Percentiles rank a stretch among this genome's conserved stretches.
Conservation (phyloP, 352 stramenopile genomes). For the Phytophthora lateralis region DNA sequence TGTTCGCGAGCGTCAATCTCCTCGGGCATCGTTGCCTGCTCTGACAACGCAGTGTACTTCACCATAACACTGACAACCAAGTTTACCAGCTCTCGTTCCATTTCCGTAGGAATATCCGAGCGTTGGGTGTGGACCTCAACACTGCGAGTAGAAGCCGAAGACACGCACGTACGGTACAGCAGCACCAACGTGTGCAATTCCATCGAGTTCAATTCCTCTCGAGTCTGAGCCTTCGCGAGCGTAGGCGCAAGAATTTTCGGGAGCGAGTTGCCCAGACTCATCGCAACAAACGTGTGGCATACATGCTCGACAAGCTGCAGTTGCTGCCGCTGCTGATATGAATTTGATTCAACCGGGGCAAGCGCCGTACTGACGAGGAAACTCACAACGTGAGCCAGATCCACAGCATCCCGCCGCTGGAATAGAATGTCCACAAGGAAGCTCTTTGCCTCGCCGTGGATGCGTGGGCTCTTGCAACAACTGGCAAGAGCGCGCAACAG, state of each 20-base stretch:
- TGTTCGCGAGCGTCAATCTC: constrained; percentile 32
- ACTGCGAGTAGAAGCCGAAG: constrained; percentile 33
- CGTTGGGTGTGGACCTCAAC: constrained; percentile 27
- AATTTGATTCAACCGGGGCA: constrained; percentile 31
- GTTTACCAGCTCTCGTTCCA: constrained; percentile 46
- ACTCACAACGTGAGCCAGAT: constrained; percentile 78
- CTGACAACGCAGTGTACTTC: constrained; percentile 9
- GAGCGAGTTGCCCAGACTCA: constrained; percentile 74
- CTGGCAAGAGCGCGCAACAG: constrained; percentile 73
- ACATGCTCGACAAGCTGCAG: constrained; percentile 70
- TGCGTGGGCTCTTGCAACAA: constrained; percentile 72
- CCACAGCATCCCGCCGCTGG: constrained; percentile 60
- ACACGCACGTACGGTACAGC: constrained; percentile 63
- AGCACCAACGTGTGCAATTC: constrained; percentile 68
- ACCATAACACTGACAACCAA: constrained; percentile 31
- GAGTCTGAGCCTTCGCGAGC: constrained; percentile 49
- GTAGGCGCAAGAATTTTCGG: constrained; percentile 72
- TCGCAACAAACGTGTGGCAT: constrained; percentile 57
- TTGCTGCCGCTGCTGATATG: constrained; percentile 42
- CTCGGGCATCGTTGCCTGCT: constrained; percentile 16
- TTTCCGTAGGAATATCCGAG: constrained; percentile 50
- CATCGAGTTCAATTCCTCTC: constrained; percentile 41
- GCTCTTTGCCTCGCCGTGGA: constrained; percentile 75
- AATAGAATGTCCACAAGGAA: constrained; percentile 85
- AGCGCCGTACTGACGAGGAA: constrained; percentile 83